These are phyloP conservation scores for Leccinum subgranulosum DNA, from an alignment of 768 basidiomycete species.

Conservation along the genomic window DNA sequence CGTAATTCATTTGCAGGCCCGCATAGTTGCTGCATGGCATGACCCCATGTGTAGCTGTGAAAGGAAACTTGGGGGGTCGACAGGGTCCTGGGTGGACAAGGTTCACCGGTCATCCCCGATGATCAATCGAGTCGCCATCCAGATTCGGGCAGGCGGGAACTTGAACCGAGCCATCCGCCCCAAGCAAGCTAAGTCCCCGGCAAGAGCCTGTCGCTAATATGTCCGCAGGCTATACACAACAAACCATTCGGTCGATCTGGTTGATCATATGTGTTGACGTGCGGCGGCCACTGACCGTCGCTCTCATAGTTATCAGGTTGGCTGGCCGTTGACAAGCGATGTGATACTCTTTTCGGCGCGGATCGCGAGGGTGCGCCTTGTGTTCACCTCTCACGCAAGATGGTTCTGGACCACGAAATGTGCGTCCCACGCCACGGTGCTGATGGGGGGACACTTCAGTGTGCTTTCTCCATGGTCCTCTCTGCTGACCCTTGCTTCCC, in stretches of 20 bases:
- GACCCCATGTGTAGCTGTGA: slow-evolving; percentile 23
- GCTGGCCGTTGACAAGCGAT: neutral
- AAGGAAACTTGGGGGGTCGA: neutral
- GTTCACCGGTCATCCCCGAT: slow-evolving; percentile 13
- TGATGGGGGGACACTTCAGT: slow-evolving; percentile 1
- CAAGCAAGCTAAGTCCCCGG: slow-evolving; percentile 14
- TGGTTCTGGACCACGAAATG: neutral
- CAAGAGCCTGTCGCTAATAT: slow-evolving; percentile 18
- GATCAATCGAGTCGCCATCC: slow-evolving; percentile 15
- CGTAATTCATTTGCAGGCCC: slow-evolving; percentile 29
- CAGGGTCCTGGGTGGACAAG: slow-evolving; percentile 20
- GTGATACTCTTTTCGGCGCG: neutral
- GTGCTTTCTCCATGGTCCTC: slow-evolving; percentile 4
- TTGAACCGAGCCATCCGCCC: slow-evolving; percentile 9
- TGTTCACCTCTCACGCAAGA: slow-evolving; percentile 9
- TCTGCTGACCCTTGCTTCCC: slow-evolving; percentile 6
- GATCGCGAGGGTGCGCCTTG: slow-evolving; percentile 4
- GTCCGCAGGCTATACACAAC: slow-evolving; percentile 15
- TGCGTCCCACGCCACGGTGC: slow-evolving; percentile 1
- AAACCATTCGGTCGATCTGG: slow-evolving; percentile 10
- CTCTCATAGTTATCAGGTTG: slow-evolving; percentile 8
- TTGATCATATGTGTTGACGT: slow-evolving; percentile 12
- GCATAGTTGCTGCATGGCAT: slow-evolving; percentile 24
- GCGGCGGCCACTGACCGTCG: slow-evolving; percentile 15
- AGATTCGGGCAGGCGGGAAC: slow-evolving; percentile 20